phyloP scores from a whole-genome alignment of 495 filamentous ascomycete genomes.

The Penicillium ochrochloron region DNA sequence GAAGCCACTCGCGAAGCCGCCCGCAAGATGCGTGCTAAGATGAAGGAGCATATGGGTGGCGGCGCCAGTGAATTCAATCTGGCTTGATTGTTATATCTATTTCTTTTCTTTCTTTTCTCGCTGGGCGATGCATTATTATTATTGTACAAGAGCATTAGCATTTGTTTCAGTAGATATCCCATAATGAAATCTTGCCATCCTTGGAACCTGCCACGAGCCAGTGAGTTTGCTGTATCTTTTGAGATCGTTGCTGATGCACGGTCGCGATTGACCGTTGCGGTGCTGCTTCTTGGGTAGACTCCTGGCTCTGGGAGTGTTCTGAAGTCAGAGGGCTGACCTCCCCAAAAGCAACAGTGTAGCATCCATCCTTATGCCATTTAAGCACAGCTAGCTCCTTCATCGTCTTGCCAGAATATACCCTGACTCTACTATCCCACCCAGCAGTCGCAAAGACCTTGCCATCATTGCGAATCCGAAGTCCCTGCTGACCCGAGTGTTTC shows the following conservation, averaged over 20 bases:
- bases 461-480: constrained; percentile 76
- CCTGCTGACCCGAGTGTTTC: constrained; percentile 89
- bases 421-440: constrained; percentile 83
- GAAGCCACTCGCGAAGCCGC: constrained; percentile 67
- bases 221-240: constrained; percentile 71
- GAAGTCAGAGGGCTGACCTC: constrained; percentile 32
- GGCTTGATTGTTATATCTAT: constrained; percentile 53
- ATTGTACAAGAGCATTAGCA: constrained; percentile 39
- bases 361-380: constrained; percentile 93
- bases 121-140: constrained; percentile 29
- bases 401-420: constrained; percentile 80
- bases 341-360: constrained; percentile 85
- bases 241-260: constrained; percentile 66
- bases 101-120: constrained; percentile 15
- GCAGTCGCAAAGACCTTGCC: constrained; percentile 86
- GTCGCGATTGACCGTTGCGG: constrained; percentile 36
- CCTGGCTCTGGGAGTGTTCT: not conserved
- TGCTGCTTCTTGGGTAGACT: not conserved
- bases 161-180: constrained; percentile 82
- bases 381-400: constrained; percentile 91
- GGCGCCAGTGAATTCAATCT: constrained; percentile 86
- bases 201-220: constrained; percentile 93
- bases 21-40: constrained; percentile 78
- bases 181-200: constrained; percentile 94
- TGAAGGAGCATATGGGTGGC: constrained; percentile 74